Conservation (phyloP, 2,329 filamentous ascomycete genomes). For the Parastagonospora avenae region DNA sequence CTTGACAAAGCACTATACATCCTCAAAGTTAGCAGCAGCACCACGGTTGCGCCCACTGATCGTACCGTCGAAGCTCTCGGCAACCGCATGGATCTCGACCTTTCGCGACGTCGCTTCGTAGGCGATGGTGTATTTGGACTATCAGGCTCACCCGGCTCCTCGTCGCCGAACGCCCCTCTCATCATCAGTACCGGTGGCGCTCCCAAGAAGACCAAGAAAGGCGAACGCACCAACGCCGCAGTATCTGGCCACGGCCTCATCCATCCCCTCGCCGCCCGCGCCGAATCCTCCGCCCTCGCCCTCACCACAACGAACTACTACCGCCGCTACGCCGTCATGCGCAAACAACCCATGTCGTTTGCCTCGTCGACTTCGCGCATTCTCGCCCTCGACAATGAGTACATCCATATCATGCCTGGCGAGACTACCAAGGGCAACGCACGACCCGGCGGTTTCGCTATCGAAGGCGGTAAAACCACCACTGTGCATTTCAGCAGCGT, state of each 20-base stretch:
- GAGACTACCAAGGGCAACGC: conserved; percentile 58
- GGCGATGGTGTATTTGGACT: conserved; percentile 74
- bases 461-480: conserved; percentile 66
- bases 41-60: conserved; percentile 76
- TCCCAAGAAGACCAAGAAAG: conserved; percentile 59
- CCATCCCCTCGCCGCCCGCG: conserved; percentile 70
- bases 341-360: conserved; percentile 82
- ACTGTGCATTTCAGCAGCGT: conserved; percentile 84
- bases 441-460: conserved; percentile 13
- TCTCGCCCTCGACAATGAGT: conserved; percentile 81
- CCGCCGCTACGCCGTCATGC: conserved; percentile 79
- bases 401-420: conserved; percentile 80
- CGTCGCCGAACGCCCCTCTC: conserved; percentile 70
- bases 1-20: conserved; percentile 81
- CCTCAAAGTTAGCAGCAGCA: conserved; percentile 75
- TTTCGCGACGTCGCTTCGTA: conserved; percentile 75
- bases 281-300: conserved; percentile 49
- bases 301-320: conserved; percentile 52
- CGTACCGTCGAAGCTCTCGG: conserved; percentile 80
- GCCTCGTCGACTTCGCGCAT: conserved; percentile 76
- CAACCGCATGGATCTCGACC: conserved; percentile 74
- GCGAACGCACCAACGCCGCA: conserved; percentile 54
- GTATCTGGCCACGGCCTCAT: conserved; percentile 55
- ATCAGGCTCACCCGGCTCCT: conserved; percentile 70
- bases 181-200: conserved; percentile 59